Evolutionary conservation across 2,329 filamentous ascomycete species (phyloP), one percentile per base, ranked within the genome.

Genomic region (Pestalotiopsis sp.): DNA sequence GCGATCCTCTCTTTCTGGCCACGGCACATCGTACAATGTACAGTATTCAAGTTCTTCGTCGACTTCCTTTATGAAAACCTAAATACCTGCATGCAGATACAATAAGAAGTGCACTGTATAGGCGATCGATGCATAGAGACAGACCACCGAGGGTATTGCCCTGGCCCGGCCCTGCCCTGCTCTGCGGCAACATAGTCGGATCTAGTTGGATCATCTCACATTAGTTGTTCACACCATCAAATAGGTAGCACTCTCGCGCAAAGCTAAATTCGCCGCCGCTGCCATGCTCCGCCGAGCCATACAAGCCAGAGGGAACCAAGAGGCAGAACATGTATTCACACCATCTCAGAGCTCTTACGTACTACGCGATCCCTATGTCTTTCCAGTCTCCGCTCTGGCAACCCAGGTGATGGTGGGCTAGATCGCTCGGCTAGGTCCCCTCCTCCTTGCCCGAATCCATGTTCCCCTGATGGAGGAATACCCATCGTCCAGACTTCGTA

Each of bases 321-420:
- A 25, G 38, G 63, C 27, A 57, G 25, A 36, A 25, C 12, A 23
- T 65, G 41, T n/a, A 57, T 36, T 13, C 41, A 65, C 63, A 65
- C 63, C 63, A 65, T 36, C 63, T 20, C 31, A 58, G 45, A 55
- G 63, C 41, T 55, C 52, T 65, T 58, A 65, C 63, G 63, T 65
- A 65, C 63, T 65, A 49, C 41, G 49, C 63, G 13, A 36, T 55
- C 25, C 25, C 59, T 62, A 62, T 62, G 36, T 20, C 31, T 62
- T 36, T 27, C 9, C 38, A 27, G 59, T 62, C 59, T 62, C 59
- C 59, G 59, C 59, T 62, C 31, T 36, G 59, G 57, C 57, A 27
- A 11, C 20, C 27, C 57, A 25, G 31, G 23, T 49, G 63, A 36
- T 57, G 63, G 63, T 38, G 49, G 41, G 41, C 63, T 55, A 65